Evolutionary conservation across 768 basidiomycete species (phyloP).

Genomic region (Leccinum rimulosum): DNA sequence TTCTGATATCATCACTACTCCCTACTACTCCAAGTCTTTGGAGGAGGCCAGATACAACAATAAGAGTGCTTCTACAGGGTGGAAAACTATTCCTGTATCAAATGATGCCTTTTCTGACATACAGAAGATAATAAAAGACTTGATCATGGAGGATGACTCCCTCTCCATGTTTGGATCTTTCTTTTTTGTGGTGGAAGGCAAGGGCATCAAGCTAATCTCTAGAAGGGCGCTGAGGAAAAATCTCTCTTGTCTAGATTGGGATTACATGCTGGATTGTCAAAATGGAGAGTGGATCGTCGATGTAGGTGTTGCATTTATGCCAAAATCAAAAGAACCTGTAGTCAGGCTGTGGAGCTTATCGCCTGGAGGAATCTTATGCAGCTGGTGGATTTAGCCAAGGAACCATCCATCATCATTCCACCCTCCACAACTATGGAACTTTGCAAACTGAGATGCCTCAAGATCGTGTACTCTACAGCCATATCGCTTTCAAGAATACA

Average conservation of each 20-base stretch:
- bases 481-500: no score
- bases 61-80: neutral
- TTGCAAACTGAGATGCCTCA: no score
- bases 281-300: slow-evolving; percentile 6
- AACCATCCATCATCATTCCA: no score
- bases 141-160: neutral
- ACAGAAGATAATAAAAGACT: neutral
- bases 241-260: slow-evolving; percentile 5
- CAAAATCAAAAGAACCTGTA: neutral
- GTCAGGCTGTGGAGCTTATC: neutral
- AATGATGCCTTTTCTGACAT: neutral
- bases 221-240: neutral
- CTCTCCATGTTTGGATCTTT: slow-evolving; percentile 7
- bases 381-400: no score
- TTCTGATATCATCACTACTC: no score
- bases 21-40: neutral
- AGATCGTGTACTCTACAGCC: no score
- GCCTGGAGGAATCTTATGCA: neutral
- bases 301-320: neutral
- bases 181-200: slow-evolving; percentile 13
- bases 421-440: no score
- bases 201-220: slow-evolving; percentile 13
- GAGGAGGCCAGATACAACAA: slow-evolving; percentile 7
- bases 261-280: neutral
- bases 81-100: neutral